Base-by-base conservation (phyloP, 805 yeast genomes). In the Wickerhamia fluorescens region DNA sequence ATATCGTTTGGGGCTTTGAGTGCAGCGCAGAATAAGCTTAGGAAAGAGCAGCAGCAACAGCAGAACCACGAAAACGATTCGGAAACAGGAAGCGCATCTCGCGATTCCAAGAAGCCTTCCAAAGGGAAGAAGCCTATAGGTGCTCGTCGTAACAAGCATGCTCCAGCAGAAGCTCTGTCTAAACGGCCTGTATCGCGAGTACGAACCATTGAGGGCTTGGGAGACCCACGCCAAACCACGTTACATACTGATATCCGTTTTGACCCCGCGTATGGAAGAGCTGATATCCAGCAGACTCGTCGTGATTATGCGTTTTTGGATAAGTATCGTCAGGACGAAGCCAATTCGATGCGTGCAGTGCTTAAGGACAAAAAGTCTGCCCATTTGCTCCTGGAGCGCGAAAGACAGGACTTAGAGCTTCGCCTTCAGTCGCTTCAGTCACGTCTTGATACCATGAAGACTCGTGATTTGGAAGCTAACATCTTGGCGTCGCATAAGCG, bases 201-300 rank as follows among this genome's bases (percentile, higher is more conserved):
- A 20, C 68, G 97, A 40, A 75, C 78, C 24, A 77, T 88, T 8
- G 89, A 83, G 2, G 92, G 89, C 0, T 49, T 81, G 25, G 65
- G 62, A 27, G 45, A 54, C 14, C 57, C 60, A 14, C 62, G 53
- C 40, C 44, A 53, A 28, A 44, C 53, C 10, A 62, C 61, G 10
- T 55, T 79, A 16, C 78, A 81, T 49, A 69, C 73, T 27, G 98
- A 92, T 58, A 79, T 94, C 19, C 68, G 98, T 42, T 92, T 92
- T 51, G 96, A 92, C 53, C 71, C 89, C 3, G 87, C 95, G 0
- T 75, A 75, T 38, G 97, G 97, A 33, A 80, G 75, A 43, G 84
- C 92, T 1, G 89, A 88, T 49, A 57, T 72, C 34, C 59, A 65
- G 18, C 65, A 68, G 34, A 71, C 83, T 11, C 66, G 96, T 36